A percentile compares a stretch with the other conserved stretches of the same genome.
Conservation (phyloP, 352 stramenopile genomes). For the Thraustochytrium sp. region DNA sequence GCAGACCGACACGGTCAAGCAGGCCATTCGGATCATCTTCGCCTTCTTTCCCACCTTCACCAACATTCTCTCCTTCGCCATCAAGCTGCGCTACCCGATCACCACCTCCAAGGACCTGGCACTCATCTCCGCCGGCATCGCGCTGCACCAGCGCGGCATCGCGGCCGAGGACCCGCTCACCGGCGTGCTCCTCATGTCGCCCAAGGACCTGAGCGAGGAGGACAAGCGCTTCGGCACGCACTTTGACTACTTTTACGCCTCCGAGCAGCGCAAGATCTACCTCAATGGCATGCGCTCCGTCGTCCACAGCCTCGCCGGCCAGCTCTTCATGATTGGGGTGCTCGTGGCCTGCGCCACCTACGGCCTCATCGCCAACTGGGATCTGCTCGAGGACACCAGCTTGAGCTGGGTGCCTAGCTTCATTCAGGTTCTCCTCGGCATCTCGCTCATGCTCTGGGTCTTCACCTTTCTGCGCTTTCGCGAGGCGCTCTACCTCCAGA, state of each 20-base stretch:
- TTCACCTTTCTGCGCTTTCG: constrained; percentile 43
- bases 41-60: constrained; percentile 43
- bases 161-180: constrained; percentile 44
- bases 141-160: constrained; percentile 35
- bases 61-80: constrained; percentile 43
- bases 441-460: constrained; percentile 39
- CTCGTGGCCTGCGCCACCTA: constrained; percentile 14
- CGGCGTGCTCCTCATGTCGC: constrained; percentile 8
- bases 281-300: constrained; percentile 37
- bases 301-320: background rate
- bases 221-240: constrained; percentile 5
- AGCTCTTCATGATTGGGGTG: constrained; percentile 9
- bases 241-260: constrained; percentile 44
- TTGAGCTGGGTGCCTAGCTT: constrained; percentile 42
- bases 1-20: constrained; percentile 31
- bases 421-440: constrained; percentile 39
- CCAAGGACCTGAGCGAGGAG: constrained; percentile 22
- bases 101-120: constrained; percentile 6
- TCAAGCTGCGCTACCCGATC: constrained; percentile 46
- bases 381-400: constrained; percentile 24
- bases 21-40: constrained; percentile 44
- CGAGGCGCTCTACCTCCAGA: background rate
- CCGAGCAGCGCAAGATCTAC: constrained; percentile 39
- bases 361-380: constrained; percentile 37
- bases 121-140: constrained; percentile 46